These are phyloP conservation scores for Komagataella pseudopastoris DNA, from an alignment of 805 yeast species.

Conservation along the genomic window DNA sequence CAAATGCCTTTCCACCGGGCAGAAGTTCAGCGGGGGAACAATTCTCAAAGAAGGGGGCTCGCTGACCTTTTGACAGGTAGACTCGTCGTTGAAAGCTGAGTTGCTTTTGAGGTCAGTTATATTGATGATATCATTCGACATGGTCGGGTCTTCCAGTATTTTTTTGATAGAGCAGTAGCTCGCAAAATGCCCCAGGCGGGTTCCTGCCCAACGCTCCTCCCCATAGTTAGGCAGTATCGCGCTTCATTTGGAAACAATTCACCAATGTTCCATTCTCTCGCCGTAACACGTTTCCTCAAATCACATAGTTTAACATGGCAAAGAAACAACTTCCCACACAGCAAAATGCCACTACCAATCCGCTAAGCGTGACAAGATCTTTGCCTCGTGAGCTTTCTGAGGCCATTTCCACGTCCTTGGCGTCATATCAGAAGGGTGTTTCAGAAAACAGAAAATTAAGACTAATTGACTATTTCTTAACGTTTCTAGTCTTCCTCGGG, in stretches of 20 bases:
- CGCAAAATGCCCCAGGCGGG: not conserved
- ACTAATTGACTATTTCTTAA: conserved; percentile 68
- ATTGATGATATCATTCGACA: conserved; percentile 5
- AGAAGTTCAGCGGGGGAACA: conserved; percentile 89
- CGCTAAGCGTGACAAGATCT: conserved; percentile 25
- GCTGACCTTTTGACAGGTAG: not conserved
- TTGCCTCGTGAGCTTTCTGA: conserved; percentile 16
- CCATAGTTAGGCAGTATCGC: not conserved
- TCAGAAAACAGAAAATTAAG: conserved; percentile 28
- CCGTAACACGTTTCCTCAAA: not conserved
- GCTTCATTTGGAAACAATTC: not conserved
- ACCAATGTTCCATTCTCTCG: not conserved
- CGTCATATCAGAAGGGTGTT: conserved; percentile 17
- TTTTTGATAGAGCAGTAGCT: not conserved
- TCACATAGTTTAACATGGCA: not conserved
- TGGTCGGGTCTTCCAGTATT: not conserved
- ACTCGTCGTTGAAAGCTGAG: not conserved
- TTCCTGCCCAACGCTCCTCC: not conserved
- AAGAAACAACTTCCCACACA: not conserved
- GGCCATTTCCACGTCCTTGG: conserved; percentile 17
- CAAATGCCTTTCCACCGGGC: conserved; percentile 82
- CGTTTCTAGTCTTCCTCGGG: conserved; percentile 63
- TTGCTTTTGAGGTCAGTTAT: conserved; percentile 12
- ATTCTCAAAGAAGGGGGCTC: conserved; percentile 52
- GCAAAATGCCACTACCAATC: conserved; percentile 8